phyloP scores from a whole-genome alignment of 352 stramenopile species.

The Globisporangium apiculatum region DNA sequence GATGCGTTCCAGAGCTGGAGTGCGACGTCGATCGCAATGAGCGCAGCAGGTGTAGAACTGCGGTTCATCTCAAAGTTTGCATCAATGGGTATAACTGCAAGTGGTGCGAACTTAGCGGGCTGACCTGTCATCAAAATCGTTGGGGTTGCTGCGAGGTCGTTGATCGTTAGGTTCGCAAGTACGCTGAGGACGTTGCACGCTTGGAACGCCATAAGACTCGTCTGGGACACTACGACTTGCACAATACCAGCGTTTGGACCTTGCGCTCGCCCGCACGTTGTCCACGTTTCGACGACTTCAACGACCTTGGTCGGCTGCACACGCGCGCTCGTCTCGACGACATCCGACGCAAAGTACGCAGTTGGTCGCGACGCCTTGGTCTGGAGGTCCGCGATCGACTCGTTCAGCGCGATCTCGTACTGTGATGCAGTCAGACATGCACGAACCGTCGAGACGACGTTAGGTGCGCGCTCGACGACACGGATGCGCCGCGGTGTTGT shows the following conservation, averaged over 20 bases:
- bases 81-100: conserved; percentile 24
- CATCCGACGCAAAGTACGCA: conserved; percentile 35
- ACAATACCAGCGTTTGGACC: conserved; percentile 1
- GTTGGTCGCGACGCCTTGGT: conserved; percentile 32
- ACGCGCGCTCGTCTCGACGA: conserved; percentile 34
- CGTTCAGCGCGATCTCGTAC: conserved; percentile 24
- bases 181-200: conserved; percentile 50
- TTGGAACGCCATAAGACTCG: conserved; percentile 26
- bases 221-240: conserved; percentile 8
- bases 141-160: neutral
- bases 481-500: conserved; percentile 19
- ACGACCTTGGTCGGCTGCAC: conserved; percentile 34
- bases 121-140: too few relatives aligned
- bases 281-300: conserved; percentile 30
- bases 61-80: conserved; percentile 52
- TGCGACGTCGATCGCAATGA: conserved; percentile 32
- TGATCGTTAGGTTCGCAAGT: conserved; percentile 15
- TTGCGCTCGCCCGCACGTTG: conserved; percentile 19
- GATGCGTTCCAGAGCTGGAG: conserved; percentile 25
- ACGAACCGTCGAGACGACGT: conserved; percentile 12
- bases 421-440: conserved; percentile 18
- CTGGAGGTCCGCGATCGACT: conserved; percentile 33
- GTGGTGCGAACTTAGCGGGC: conserved; percentile 1
- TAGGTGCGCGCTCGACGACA: conserved; percentile 11
- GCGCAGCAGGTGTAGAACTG: conserved; percentile 5